Percentiles rank a stretch among this genome's conserved stretches.
Conservation (phyloP, 2,329 filamentous ascomycete genomes). For the Pseudonectria buxi region DNA sequence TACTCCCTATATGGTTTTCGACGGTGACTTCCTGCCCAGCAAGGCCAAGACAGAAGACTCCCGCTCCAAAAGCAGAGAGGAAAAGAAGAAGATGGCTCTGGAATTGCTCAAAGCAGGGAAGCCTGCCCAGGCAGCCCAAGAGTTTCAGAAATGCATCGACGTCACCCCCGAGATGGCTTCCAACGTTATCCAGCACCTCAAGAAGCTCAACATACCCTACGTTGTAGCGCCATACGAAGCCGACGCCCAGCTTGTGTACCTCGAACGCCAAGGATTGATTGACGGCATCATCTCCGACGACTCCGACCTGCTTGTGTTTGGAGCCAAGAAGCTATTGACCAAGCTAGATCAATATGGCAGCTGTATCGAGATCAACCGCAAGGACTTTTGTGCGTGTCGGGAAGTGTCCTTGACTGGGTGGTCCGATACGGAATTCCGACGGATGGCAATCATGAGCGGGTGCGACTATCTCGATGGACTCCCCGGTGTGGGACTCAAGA, state of each 20-base stretch:
- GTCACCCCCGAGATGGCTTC: constrained; percentile 95
- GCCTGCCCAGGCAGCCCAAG: constrained; percentile 68
- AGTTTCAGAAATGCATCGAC: constrained; percentile 92
- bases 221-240: constrained; percentile 96
- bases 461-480: constrained; percentile 93
- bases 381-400: constrained; percentile 80
- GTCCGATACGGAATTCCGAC: constrained; percentile 84
- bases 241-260: constrained; percentile 91
- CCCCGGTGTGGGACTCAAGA: constrained; percentile 82
- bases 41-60: constrained; percentile 82
- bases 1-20: constrained; percentile 92
- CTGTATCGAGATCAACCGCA: constrained; percentile 84
- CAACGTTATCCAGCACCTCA: constrained; percentile 84
- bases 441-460: constrained; percentile 93
- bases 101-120: constrained; percentile 80
- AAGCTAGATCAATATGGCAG: constrained; percentile 93
- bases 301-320: constrained; percentile 92
- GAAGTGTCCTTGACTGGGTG: constrained; percentile 87
- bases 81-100: constrained; percentile 67
- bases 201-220: constrained; percentile 71
- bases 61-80: constrained; percentile 66
- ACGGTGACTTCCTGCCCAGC: constrained; percentile 90
- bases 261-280: constrained; percentile 79
- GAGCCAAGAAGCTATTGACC: constrained; percentile 81
- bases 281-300: constrained; percentile 91